Percentiles rank a stretch among this genome's conserved stretches.
phyloP scores from a whole-genome alignment of 1,284 basidiomycete genomes.

The Cryptococcus maquisensis region DNA sequence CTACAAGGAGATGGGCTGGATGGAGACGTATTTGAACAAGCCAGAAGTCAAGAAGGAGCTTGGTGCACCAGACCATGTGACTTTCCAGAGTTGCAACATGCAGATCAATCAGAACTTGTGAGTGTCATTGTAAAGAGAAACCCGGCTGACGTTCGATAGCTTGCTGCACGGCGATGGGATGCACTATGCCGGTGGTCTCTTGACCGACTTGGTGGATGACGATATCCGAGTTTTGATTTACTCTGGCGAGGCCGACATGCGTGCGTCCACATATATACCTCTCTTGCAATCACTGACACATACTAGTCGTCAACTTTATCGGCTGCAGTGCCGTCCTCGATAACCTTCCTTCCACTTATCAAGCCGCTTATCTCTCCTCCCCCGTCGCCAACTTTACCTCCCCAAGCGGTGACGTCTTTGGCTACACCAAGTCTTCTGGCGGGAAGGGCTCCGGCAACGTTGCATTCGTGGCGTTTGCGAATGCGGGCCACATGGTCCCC shows the following conservation, averaged over 20 bases:
- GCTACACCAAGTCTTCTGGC: slow-evolving; percentile 52
- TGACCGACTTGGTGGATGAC: slow-evolving; percentile 69
- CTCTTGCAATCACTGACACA: neutral
- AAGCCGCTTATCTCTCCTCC: slow-evolving; percentile 58
- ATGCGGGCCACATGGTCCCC: slow-evolving; percentile 78
- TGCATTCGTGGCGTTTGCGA: slow-evolving; percentile 66
- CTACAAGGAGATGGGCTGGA: slow-evolving; percentile 72
- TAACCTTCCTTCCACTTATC: slow-evolving; percentile 55
- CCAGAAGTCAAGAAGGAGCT: slow-evolving; percentile 66
- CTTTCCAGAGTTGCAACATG: slow-evolving; percentile 61
- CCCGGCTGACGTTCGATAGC: slow-evolving; percentile 18
- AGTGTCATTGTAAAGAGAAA: slow-evolving; percentile 4
- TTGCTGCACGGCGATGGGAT: slow-evolving; percentile 69
- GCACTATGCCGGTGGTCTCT: slow-evolving; percentile 68
- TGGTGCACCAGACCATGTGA: slow-evolving; percentile 60
- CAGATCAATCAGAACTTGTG: slow-evolving; percentile 51
- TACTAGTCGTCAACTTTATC: slow-evolving; percentile 36
- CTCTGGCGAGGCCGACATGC: slow-evolving; percentile 79
- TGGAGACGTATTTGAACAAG: slow-evolving; percentile 72
- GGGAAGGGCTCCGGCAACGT: slow-evolving; percentile 67
- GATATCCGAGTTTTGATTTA: slow-evolving; percentile 75
- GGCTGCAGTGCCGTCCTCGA: slow-evolving; percentile 40
- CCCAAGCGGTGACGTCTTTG: slow-evolving; percentile 38
- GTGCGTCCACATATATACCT: slow-evolving; percentile 16
- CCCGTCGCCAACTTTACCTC: slow-evolving; percentile 56